phyloP scores from a whole-genome alignment of 768 basidiomycete genomes.

The Gymnopilus junonius region DNA sequence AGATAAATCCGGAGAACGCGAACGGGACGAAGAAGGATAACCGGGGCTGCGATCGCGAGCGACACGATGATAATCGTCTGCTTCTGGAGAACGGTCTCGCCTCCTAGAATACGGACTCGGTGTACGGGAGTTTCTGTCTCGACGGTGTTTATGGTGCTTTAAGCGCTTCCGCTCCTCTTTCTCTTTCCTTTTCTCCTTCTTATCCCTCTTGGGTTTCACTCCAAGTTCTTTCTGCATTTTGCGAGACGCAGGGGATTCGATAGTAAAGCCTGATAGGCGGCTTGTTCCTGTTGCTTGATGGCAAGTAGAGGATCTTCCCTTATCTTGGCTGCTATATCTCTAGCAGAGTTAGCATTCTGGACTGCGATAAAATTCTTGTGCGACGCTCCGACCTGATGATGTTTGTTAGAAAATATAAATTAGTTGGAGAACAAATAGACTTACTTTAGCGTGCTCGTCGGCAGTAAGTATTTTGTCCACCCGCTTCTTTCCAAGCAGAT shows the following conservation, averaged over 20 bases:
- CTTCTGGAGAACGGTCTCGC: slow-evolving; percentile 16
- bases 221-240: slow-evolving; percentile 79
- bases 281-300: slow-evolving; percentile 98
- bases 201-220: slow-evolving; percentile 80
- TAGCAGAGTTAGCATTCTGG: slow-evolving; percentile 89
- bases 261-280: slow-evolving; percentile 84
- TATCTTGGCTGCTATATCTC: slow-evolving; percentile 92
- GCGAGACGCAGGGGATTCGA: slow-evolving; percentile 85
- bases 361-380: slow-evolving; percentile 94
- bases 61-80: slow-evolving; percentile 6
- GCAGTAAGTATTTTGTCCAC: slow-evolving; percentile 95
- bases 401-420: background rate
- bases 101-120: slow-evolving; percentile 19
- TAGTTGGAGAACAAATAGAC: slow-evolving; percentile 12
- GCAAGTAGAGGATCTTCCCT: slow-evolving; percentile 97
- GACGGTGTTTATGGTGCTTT: slow-evolving; percentile 41
- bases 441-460: slow-evolving; percentile 89
- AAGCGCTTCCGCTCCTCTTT: slow-evolving; percentile 50
- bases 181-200: slow-evolving; percentile 61
- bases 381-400: slow-evolving; percentile 71
- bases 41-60: slow-evolving; percentile 46
- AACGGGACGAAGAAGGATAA: slow-evolving; percentile 36
- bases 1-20: slow-evolving; percentile 47
- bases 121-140: slow-evolving; percentile 28
- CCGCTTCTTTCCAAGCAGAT: slow-evolving; percentile 95